phyloP scores from a whole-genome alignment of 371 early-diverging fungal species.

The Mortierella sp. region DNA sequence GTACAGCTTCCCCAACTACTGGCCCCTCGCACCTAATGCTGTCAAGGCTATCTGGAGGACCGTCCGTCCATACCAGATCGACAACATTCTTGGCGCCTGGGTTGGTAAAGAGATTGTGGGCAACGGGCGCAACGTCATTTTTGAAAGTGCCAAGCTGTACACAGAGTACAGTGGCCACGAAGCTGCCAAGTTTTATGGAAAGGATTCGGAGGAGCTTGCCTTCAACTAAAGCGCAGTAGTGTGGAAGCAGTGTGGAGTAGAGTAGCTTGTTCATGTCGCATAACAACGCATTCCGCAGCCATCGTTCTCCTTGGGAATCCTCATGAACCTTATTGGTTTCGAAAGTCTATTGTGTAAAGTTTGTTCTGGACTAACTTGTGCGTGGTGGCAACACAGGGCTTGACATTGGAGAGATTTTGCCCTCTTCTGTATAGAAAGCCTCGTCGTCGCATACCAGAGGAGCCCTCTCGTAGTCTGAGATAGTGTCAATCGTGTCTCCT shows the following conservation, averaged over 20 bases:
- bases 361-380: background rate
- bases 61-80: constrained; percentile 34
- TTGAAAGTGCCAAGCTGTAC: constrained; percentile 26
- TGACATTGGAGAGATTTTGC: constrained; percentile 18
- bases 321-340: no score
- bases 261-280: no score
- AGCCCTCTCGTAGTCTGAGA: constrained; percentile 26
- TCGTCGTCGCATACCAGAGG: constrained; percentile 9
- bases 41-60: constrained; percentile 36
- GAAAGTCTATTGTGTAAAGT: background rate
- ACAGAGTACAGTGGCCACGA: constrained; percentile 38
- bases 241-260: no score
- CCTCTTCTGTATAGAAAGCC: constrained; percentile 11
- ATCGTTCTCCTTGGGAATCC: no score
- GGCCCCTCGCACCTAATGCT: constrained; percentile 28
- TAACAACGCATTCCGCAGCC: no score
- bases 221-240: no score
- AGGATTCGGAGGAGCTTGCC: constrained; percentile 22
- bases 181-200: constrained; percentile 16
- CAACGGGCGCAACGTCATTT: constrained; percentile 29
- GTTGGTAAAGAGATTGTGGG: constrained; percentile 38
- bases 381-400: constrained; percentile 16
- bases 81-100: constrained; percentile 40
- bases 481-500: background rate
- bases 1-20: constrained; percentile 51